phyloP scores from a whole-genome alignment of 2,329 filamentous ascomycete species.

The Phaeosphaeriaceae sp. region DNA sequence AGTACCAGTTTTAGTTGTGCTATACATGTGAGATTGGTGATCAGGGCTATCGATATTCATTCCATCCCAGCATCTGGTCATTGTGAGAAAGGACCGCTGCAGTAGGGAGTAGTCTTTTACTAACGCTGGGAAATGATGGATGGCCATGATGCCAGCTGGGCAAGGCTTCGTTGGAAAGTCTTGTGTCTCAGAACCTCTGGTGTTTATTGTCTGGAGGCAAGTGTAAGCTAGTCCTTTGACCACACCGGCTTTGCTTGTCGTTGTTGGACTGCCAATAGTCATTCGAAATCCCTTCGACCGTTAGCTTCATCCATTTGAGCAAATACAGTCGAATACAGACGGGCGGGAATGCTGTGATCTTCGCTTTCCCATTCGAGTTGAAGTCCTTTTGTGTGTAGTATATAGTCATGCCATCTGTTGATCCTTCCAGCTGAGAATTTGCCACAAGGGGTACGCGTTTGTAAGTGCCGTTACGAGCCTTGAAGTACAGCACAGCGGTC shows the following conservation, averaged over 20 bases:
- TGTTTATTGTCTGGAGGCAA: slow-evolving; percentile 50
- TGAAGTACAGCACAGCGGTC: slow-evolving; percentile 29
- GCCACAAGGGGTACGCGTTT: slow-evolving; percentile 22
- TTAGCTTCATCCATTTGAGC: slow-evolving; percentile 3
- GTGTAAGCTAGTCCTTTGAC: slow-evolving; percentile 11
- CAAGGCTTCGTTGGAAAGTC: slow-evolving; percentile 50
- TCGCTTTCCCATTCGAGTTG: slow-evolving; percentile 26
- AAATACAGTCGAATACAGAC: slow-evolving; percentile 10
- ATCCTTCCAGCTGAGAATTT: slow-evolving; percentile 27
- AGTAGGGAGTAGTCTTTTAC: neutral
- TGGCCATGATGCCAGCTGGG: slow-evolving; percentile 63
- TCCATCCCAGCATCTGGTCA: slow-evolving; percentile 68
- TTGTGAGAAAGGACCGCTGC: slow-evolving; percentile 1
- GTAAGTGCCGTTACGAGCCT: slow-evolving; percentile 9
- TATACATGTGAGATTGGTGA: slow-evolving; percentile 68
- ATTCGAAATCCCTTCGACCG: slow-evolving; percentile 21
- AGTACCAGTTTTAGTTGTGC: slow-evolving; percentile 53
- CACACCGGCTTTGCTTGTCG: neutral
- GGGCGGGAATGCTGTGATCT: slow-evolving; percentile 19
- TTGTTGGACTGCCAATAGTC: slow-evolving; percentile 20
- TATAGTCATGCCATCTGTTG: slow-evolving; percentile 21
- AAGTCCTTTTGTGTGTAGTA: slow-evolving; percentile 32
- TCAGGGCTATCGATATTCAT: slow-evolving; percentile 61
- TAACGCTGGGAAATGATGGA: slow-evolving; percentile 70
- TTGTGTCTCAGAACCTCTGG: slow-evolving; percentile 28